Evolutionary conservation across 768 basidiomycete genomes (phyloP).

Genomic region (Mycena belliarum): DNA sequence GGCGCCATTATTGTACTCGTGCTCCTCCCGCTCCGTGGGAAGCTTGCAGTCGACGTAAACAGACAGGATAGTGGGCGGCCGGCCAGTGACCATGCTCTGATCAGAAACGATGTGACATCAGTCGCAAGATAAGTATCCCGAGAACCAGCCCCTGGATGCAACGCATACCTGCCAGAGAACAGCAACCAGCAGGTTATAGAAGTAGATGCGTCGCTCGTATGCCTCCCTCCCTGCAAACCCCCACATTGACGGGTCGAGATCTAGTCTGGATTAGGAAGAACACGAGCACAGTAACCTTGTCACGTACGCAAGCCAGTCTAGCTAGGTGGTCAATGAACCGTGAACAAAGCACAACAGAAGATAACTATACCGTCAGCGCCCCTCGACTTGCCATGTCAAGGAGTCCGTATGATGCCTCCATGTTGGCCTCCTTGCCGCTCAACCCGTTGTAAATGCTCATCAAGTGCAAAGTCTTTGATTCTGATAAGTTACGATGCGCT

Average conservation of each 20-base stretch:
- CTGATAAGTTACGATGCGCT: neutral
- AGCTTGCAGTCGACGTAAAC: conserved; percentile 47
- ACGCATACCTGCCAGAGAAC: conserved; percentile 50
- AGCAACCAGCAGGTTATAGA: conserved; percentile 52
- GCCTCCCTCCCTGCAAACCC: conserved; percentile 49
- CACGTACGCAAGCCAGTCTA: conserved; percentile 48
- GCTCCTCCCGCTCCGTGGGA: conserved; percentile 48
- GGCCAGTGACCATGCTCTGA: conserved; percentile 49
- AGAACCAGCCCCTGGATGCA: too few relatives aligned
- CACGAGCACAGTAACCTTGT: neutral
- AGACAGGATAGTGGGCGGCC: conserved; percentile 46
- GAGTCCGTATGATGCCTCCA: conserved; percentile 47
- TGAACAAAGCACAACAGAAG: neutral
- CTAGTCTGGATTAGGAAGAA: conserved; percentile 24
- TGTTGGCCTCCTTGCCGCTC: conserved; percentile 52
- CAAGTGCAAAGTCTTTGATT: conserved; percentile 44
- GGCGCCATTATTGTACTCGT: conserved; percentile 42
- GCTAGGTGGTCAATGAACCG: conserved; percentile 2
- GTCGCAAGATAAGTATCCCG: neutral
- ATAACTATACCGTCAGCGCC: conserved; percentile 44
- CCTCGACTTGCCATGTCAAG: conserved; percentile 51
- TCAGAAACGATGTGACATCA: conserved; percentile 2
- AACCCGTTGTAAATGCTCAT: conserved; percentile 58
- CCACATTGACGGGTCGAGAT: conserved; percentile 55
- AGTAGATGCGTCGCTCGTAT: conserved; percentile 54